These are phyloP conservation scores for Seminavis robusta DNA, from an alignment of 108 stramenopile genomes.

Conservation along the genomic window DNA sequence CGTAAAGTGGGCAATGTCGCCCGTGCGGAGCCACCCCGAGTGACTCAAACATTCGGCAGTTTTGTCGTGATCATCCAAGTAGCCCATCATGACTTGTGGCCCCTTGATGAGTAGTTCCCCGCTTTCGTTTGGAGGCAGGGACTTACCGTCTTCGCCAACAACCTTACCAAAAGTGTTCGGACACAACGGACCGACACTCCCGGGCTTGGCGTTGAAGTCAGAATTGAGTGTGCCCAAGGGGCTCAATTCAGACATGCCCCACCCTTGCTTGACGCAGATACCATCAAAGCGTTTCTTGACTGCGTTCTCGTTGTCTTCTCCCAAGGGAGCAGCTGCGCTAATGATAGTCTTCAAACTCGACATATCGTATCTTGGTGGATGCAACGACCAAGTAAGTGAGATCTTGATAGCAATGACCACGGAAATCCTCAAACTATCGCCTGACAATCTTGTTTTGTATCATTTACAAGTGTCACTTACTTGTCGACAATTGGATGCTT, in stretches of 20 bases:
- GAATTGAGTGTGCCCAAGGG: constrained; percentile 67
- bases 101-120: constrained; percentile 87
- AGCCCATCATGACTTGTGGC: constrained; percentile 82
- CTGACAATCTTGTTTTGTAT: constrained; percentile 31
- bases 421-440: neutral
- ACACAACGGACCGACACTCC: constrained; percentile 68
- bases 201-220: constrained; percentile 47
- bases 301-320: constrained; percentile 57
- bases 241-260: constrained; percentile 88
- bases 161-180: constrained; percentile 73
- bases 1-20: constrained; percentile 82
- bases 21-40: constrained; percentile 83
- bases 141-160: constrained; percentile 70
- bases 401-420: too few relatives aligned
- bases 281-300: constrained; percentile 56
- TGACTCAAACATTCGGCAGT: constrained; percentile 70
- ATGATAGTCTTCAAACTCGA: too few relatives aligned
- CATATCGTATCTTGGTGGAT: too few relatives aligned
- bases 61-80: constrained; percentile 77
- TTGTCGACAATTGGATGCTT: constrained; percentile 82
- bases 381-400: too few relatives aligned
- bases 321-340: constrained; percentile 87
- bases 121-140: constrained; percentile 53
- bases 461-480: constrained; percentile 65
- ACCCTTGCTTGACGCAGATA: constrained; percentile 74